These are phyloP conservation scores for Phytophthora pinifolia DNA, from an alignment of 352 stramenopile genomes.

Conservation along the genomic window DNA sequence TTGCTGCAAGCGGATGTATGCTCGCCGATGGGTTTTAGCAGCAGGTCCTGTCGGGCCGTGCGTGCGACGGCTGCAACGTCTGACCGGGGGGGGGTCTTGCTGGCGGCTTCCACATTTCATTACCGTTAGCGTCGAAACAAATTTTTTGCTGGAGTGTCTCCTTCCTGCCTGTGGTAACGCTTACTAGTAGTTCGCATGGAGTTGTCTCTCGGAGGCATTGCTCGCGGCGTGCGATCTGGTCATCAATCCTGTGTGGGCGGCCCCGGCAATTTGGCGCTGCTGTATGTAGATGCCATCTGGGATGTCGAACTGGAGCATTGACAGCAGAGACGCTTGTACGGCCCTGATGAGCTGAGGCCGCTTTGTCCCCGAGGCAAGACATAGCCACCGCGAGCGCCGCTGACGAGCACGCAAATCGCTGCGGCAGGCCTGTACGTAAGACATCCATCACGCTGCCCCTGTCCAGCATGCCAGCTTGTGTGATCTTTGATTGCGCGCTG, in stretches of 20 bases:
- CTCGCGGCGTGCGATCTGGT: constrained; percentile 18
- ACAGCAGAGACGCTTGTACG: constrained; percentile 7
- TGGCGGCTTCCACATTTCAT: constrained; percentile 20
- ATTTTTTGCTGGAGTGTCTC: constrained; percentile 25
- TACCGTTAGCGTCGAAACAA: too few species aligned
- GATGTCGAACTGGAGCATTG: constrained; percentile 10
- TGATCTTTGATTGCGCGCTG: constrained; percentile 14
- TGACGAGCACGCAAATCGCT: constrained; percentile 34
- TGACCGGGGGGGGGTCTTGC: too few species aligned
- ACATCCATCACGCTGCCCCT: constrained; percentile 37
- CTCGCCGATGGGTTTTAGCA: background rate
- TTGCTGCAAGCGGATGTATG: background rate
- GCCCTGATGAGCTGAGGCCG: constrained; percentile 29
- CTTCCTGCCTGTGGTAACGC: constrained; percentile 8
- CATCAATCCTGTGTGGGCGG: constrained; percentile 26
- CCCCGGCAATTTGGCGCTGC: constrained; percentile 7
- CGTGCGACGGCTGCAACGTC: too few species aligned
- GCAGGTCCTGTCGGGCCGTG: too few species aligned
- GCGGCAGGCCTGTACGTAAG: constrained; percentile 17
- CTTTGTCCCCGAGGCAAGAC: constrained; percentile 5
- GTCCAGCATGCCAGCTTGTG: constrained; percentile 17
- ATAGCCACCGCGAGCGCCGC: constrained; percentile 14
- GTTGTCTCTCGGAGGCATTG: constrained; percentile 9
- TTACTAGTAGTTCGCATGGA: too few species aligned
- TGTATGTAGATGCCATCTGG: constrained; percentile 19